These are phyloP conservation scores for Metarhizium robertsii DNA, from an alignment of 2,329 filamentous ascomycete genomes.

Conservation along the genomic window DNA sequence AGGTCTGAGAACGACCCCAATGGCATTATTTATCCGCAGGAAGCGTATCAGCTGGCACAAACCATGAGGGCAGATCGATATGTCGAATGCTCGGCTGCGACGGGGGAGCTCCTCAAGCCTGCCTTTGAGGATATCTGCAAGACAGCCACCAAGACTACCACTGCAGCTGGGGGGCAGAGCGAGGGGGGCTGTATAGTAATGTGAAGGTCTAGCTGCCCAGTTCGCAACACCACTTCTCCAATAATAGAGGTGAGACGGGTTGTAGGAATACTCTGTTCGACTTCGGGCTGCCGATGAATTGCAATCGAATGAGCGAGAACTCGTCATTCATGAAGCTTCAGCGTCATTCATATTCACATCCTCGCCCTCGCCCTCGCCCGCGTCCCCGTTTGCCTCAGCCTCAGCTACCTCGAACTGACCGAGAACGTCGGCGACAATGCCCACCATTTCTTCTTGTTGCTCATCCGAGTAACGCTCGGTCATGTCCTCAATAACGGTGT, in stretches of 20 bases:
- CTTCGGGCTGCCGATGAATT: background rate
- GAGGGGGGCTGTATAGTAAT: conserved; percentile 44
- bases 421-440: conserved; percentile 46
- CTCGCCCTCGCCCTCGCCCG: conserved; percentile 23
- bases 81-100: conserved; percentile 53
- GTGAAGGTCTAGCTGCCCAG: conserved; percentile 22
- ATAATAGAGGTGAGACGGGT: background rate
- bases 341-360: conserved; percentile 30
- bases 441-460: conserved; percentile 49
- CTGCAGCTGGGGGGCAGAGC: conserved; percentile 39
- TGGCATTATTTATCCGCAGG: conserved; percentile 51
- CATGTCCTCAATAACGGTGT: conserved; percentile 58
- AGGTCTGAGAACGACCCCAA: conserved; percentile 49
- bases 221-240: background rate
- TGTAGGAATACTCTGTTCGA: background rate
- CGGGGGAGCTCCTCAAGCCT: conserved; percentile 47
- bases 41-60: conserved; percentile 47
- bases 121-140: conserved; percentile 53
- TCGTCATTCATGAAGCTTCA: conserved; percentile 14
- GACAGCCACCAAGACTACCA: conserved; percentile 41
- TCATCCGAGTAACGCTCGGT: conserved; percentile 48
- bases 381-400: conserved; percentile 19
- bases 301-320: background rate
- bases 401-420: conserved; percentile 33
- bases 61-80: conserved; percentile 53